Conservation (phyloP, 805 yeast genomes). For the Wickerhamomyces mucosus region DNA sequence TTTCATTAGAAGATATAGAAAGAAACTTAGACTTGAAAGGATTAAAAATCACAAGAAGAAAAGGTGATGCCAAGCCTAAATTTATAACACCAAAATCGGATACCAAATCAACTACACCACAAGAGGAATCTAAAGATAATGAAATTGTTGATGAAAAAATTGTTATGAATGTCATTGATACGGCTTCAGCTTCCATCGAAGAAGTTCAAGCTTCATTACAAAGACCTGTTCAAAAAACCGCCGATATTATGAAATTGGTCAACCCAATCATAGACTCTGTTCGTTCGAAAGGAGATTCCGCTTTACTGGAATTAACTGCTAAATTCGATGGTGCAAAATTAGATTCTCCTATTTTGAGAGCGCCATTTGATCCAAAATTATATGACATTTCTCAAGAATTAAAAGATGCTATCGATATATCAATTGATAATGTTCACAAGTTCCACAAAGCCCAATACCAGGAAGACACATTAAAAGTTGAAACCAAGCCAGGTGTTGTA, state of each 20-base stretch:
- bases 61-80: constrained; percentile 90
- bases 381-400: constrained; percentile 69
- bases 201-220: constrained; percentile 56
- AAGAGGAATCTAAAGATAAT: constrained; percentile 20
- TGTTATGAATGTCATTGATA: constrained; percentile 31
- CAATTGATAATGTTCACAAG: constrained; percentile 78
- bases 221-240: constrained; percentile 93
- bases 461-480: constrained; percentile 64
- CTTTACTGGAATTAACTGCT: constrained; percentile 79
- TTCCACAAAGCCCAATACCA: constrained; percentile 93
- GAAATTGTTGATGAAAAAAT: constrained; percentile 18
- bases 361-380: constrained; percentile 77
- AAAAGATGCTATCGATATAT: constrained; percentile 79
- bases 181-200: constrained; percentile 33
- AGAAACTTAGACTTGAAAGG: constrained; percentile 75
- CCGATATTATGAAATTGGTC: constrained; percentile 88
- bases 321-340: constrained; percentile 84
- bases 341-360: constrained; percentile 61
- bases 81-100: constrained; percentile 30
- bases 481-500: constrained; percentile 87
- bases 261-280: constrained; percentile 83
- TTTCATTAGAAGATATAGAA: constrained; percentile 72
- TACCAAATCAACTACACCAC: constrained; percentile 8
- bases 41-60: constrained; percentile 81
- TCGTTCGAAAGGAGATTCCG: constrained; percentile 70